Percentiles rank a stretch among this genome's conserved stretches.
Conservation (phyloP, 2,329 filamentous ascomycete species). For the Rhynchosporium secalis region DNA sequence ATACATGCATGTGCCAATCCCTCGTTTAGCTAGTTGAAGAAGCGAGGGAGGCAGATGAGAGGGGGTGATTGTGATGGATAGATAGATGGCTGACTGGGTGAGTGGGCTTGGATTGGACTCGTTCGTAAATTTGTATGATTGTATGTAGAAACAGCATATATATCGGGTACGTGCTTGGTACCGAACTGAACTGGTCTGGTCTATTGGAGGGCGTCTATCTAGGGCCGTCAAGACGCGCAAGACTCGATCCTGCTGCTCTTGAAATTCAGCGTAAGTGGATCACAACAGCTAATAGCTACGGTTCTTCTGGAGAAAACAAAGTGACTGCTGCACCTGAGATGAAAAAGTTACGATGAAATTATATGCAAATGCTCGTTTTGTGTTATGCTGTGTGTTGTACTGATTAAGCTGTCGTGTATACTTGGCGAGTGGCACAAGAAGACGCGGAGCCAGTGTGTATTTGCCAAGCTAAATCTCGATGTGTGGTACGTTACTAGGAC, state of each 20-base stretch:
- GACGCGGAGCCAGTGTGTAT: background rate
- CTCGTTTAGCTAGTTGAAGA: background rate
- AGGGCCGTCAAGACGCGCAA: conserved; percentile 2
- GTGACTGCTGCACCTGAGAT: background rate
- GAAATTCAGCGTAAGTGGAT: background rate
- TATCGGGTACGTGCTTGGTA: conserved; percentile 1
- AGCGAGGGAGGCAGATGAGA: background rate
- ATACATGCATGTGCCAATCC: background rate
- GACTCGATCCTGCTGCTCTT: too few species aligned
- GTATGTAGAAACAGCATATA: background rate
- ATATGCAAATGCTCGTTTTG: background rate
- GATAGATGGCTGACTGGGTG: background rate
- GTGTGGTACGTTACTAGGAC: background rate
- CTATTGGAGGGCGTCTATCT: background rate
- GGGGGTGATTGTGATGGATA: background rate
- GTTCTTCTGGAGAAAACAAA: background rate
- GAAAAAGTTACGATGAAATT: background rate
- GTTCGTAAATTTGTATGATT: background rate
- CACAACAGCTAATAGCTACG: background rate
- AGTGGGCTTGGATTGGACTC: background rate
- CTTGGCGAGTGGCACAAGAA: conserved; percentile 10
- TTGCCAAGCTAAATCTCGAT: conserved; percentile 5
- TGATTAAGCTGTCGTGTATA: background rate
- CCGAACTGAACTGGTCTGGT: background rate
- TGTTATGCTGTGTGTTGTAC: conserved; percentile 6